Percentiles rank a stretch among this genome's conserved stretches.
phyloP scores from a whole-genome alignment of 2,329 filamentous ascomycete species.

The Cladophialophora carrionii region DNA sequence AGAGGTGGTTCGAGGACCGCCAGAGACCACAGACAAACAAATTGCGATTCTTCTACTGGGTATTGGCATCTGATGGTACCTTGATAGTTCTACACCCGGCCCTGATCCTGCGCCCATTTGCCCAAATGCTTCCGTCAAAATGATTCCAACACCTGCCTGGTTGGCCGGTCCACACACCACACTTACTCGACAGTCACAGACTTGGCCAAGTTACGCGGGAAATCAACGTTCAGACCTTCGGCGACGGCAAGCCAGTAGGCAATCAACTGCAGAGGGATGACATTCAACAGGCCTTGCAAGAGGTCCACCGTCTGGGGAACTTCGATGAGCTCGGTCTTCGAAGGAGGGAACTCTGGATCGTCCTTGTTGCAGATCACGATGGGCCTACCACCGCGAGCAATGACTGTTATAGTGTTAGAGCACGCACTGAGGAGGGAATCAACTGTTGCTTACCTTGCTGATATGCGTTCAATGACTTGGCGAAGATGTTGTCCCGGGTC shows the following conservation, averaged over 20 bases:
- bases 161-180: neutral
- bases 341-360: slow-evolving; percentile 85
- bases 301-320: slow-evolving; percentile 94
- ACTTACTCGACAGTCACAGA: slow-evolving; percentile 91
- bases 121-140: slow-evolving; percentile 3
- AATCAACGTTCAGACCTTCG: slow-evolving; percentile 96
- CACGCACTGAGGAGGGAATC: slow-evolving; percentile 23
- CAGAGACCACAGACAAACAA: neutral
- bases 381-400: slow-evolving; percentile 91
- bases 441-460: slow-evolving; percentile 73
- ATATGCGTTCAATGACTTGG: slow-evolving; percentile 99
- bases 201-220: slow-evolving; percentile 98
- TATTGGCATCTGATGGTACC: neutral
- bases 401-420: slow-evolving; percentile 63
- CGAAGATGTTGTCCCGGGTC: slow-evolving; percentile 92
- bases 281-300: slow-evolving; percentile 95
- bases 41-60: slow-evolving; percentile 9
- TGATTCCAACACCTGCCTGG: neutral
- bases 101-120: neutral
- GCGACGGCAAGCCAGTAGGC: slow-evolving; percentile 98
- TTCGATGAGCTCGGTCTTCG: slow-evolving; percentile 94
- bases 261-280: slow-evolving; percentile 95
- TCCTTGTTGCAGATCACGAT: slow-evolving; percentile 96
- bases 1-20: neutral
- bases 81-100: slow-evolving; percentile 3